Evolutionary conservation across 768 basidiomycete species (phyloP).

Genomic region (Tephrocybe sp.): DNA sequence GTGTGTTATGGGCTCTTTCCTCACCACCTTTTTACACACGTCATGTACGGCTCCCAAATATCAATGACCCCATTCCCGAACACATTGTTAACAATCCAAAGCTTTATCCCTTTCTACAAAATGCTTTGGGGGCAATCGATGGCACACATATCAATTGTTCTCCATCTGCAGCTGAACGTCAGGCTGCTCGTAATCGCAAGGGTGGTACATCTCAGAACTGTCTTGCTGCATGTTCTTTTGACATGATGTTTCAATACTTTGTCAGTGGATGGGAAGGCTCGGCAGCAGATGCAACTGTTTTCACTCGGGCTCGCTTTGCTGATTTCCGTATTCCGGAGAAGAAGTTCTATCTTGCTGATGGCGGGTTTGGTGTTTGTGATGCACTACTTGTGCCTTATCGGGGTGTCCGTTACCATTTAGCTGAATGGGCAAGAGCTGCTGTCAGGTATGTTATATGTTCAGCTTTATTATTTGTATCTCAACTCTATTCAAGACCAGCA

Average conservation of each 20-base stretch:
- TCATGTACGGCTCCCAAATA: slow-evolving; percentile 13
- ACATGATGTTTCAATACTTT: slow-evolving; percentile 24
- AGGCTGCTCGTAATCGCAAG: slow-evolving; percentile 11
- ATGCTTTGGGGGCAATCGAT: slow-evolving; percentile 23
- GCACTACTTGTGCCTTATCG: slow-evolving; percentile 32
- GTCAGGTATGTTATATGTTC: background rate
- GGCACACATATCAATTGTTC: slow-evolving; percentile 14
- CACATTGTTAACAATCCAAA: slow-evolving; percentile 19
- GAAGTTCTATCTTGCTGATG: slow-evolving; percentile 35
- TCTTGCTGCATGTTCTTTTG: slow-evolving; percentile 26
- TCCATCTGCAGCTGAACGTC: slow-evolving; percentile 6
- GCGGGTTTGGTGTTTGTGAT: slow-evolving; percentile 30
- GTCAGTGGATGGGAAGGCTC: slow-evolving; percentile 31
- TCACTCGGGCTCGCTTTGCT: slow-evolving; percentile 17
- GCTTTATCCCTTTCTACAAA: slow-evolving; percentile 25
- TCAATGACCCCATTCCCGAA: slow-evolving; percentile 1
- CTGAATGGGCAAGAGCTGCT: slow-evolving; percentile 29
- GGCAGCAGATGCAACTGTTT: slow-evolving; percentile 23
- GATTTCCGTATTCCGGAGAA: slow-evolving; percentile 27
- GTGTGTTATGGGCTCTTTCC: background rate
- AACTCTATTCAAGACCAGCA: slow-evolving; percentile 15
- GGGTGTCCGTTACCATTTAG: slow-evolving; percentile 35
- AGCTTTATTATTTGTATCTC: too few species aligned
- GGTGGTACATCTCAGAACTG: slow-evolving; percentile 26
- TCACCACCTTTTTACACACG: slow-evolving; percentile 16